phyloP scores from a whole-genome alignment of 306 rosid species.

The Prunus salicina region DNA sequence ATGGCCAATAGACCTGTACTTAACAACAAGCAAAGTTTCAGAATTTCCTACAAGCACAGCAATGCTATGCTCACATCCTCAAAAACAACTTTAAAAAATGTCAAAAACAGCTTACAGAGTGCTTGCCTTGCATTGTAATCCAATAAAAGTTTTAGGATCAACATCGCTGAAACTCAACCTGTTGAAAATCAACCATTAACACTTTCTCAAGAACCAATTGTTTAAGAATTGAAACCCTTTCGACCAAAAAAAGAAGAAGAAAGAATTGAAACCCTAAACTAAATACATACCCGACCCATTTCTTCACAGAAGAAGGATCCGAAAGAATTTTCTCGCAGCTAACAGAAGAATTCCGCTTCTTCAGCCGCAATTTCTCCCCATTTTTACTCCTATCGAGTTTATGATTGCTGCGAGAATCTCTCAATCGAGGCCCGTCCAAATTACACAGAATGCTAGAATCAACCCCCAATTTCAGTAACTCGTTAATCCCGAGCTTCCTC shows the following conservation, averaged over 20 bases:
- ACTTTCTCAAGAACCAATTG: neutral
- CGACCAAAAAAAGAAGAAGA: neutral
- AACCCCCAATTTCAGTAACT: conserved; percentile 69
- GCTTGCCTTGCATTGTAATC: conserved; percentile 92
- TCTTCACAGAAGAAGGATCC: conserved; percentile 53
- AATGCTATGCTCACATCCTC: conserved; percentile 23
- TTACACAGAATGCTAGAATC: conserved; percentile 46
- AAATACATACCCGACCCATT: conserved; percentile 66
- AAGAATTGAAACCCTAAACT: conserved; percentile 4
- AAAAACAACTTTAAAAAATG: neutral
- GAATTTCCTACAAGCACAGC: conserved; percentile 17
- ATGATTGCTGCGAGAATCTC: conserved; percentile 59
- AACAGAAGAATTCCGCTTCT: conserved; percentile 39
- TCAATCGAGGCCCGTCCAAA: conserved; percentile 61
- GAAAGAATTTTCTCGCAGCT: conserved; percentile 35
- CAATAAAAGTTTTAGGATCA: conserved; percentile 68
- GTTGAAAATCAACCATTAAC: conserved; percentile 25
- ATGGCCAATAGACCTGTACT: conserved; percentile 92
- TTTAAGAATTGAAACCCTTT: conserved; percentile 1
- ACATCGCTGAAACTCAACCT: conserved; percentile 73
- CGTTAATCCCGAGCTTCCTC: conserved; percentile 52
- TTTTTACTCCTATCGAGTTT: conserved; percentile 12
- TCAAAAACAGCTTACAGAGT: conserved; percentile 29
- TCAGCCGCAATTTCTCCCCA: conserved; percentile 27
- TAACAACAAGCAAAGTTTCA: conserved; percentile 20